Evolutionary conservation across 108 stramenopile species (phyloP).

Genomic region (Skeletonema grethae): DNA sequence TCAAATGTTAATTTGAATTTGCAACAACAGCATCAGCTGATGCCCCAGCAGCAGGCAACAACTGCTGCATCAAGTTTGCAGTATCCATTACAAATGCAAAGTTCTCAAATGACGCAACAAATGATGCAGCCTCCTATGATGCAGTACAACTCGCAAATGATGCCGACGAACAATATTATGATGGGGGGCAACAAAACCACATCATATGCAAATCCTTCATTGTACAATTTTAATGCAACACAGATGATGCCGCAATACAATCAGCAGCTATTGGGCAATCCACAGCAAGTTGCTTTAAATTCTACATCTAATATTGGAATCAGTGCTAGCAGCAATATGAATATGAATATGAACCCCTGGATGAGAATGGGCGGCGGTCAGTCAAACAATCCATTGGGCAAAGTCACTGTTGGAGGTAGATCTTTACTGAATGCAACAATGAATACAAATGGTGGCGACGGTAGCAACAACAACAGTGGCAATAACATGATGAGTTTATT

Average conservation of each 20-base stretch:
- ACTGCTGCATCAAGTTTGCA: neutral
- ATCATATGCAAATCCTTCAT: neutral
- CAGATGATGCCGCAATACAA: neutral
- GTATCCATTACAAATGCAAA: neutral
- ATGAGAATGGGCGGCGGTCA: constrained; percentile 4
- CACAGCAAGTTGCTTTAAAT: neutral
- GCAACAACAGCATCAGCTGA: neutral
- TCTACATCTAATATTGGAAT: neutral
- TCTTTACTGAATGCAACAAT: constrained; percentile 1
- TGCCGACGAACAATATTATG: neutral
- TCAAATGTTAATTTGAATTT: neutral
- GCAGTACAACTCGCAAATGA: neutral
- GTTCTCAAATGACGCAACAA: neutral
- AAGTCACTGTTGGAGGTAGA: neutral
- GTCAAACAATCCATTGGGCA: neutral
- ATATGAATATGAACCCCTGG: neutral
- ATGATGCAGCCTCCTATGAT: neutral
- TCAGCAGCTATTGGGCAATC: neutral
- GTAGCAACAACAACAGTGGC: neutral
- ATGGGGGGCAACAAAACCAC: neutral
- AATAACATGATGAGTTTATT: constrained; percentile 1
- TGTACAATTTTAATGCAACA: constrained; percentile 6
- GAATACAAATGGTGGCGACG: neutral
- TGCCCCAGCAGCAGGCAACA: neutral
- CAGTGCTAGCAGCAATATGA: neutral